Conservation (phyloP, 1,139 yeast genomes). For the Protomyces gravidus region DNA sequence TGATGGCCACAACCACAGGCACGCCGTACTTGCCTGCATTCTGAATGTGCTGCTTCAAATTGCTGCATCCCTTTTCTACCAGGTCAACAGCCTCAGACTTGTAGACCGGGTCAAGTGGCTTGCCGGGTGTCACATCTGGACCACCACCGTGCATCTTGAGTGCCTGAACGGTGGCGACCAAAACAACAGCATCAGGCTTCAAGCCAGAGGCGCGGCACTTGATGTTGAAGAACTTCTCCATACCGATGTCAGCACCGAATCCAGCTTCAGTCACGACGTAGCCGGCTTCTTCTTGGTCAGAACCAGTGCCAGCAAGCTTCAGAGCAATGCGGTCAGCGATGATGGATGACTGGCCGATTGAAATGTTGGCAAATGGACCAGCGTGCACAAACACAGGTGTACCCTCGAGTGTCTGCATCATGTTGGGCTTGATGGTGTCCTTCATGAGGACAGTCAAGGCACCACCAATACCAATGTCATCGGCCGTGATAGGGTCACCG, state of each 20-base stretch:
- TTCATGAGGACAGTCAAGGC: slow-evolving; percentile 92
- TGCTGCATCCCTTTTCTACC: slow-evolving; percentile 77
- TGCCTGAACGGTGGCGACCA: slow-evolving; percentile 97
- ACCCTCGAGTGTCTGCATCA: slow-evolving; percentile 98
- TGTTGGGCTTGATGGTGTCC: slow-evolving; percentile 94
- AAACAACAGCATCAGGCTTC: slow-evolving; percentile 84
- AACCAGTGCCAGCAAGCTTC: slow-evolving; percentile 76
- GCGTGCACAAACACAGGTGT: slow-evolving; percentile 98
- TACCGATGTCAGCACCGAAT: slow-evolving; percentile 99
- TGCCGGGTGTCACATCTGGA: slow-evolving; percentile 95
- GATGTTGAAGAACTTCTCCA: slow-evolving; percentile 94
- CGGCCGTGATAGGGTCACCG: slow-evolving; percentile 91
- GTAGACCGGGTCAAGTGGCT: slow-evolving; percentile 81
- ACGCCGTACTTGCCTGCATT: slow-evolving; percentile 84
- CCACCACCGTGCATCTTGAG: slow-evolving; percentile 98
- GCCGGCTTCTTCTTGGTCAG: slow-evolving; percentile 65
- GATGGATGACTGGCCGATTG: slow-evolving; percentile 62
- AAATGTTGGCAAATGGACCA: slow-evolving; percentile 96
- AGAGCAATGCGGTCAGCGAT: slow-evolving; percentile 94
- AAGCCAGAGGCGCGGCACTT: slow-evolving; percentile 92
- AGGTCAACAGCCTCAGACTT: slow-evolving; percentile 80
- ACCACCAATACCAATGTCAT: slow-evolving; percentile 96
- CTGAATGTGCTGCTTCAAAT: slow-evolving; percentile 83
- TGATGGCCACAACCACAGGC: slow-evolving; percentile 94
- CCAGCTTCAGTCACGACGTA: slow-evolving; percentile 97